Conservation (phyloP, 2,329 filamentous ascomycete genomes). For the Alternaria longipes region DNA sequence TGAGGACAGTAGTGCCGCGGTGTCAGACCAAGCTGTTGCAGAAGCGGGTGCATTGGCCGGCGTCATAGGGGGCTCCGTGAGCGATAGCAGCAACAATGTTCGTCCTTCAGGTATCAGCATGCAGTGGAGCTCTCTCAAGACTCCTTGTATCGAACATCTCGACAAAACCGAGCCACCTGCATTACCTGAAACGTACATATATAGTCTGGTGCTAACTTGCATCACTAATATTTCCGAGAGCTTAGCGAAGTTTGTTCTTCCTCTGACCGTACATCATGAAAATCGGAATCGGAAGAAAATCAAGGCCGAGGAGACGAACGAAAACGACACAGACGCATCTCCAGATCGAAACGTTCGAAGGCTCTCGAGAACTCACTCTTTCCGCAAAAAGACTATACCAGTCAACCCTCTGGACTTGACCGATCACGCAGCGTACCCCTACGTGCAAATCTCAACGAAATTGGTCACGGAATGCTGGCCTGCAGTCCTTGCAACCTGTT, state of each 20-base stretch:
- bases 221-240: conserved; percentile 91
- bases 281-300: conserved; percentile 54
- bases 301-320: conserved; percentile 51
- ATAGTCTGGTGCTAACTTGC: conserved; percentile 86
- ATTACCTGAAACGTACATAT: conserved; percentile 92
- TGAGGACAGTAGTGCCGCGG: conserved; percentile 64
- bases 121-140: conserved; percentile 88
- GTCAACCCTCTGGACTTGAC: conserved; percentile 82
- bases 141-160: conserved; percentile 90
- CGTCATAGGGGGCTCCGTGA: conserved; percentile 77
- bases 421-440: conserved; percentile 73
- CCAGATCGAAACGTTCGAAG: conserved; percentile 25
- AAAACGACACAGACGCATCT: conserved; percentile 39
- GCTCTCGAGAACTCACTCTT: conserved; percentile 71
- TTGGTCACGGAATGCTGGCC: conserved; percentile 96
- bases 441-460: conserved; percentile 78
- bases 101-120: conserved; percentile 80
- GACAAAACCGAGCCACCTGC: conserved; percentile 87
- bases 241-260: conserved; percentile 90
- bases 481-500: conserved; percentile 91
- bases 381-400: conserved; percentile 78
- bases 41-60: conserved; percentile 89
- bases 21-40: conserved; percentile 83
- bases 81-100: conserved; percentile 67
- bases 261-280: conserved; percentile 85